These are phyloP conservation scores for Penicillium flavigenum DNA, from an alignment of 495 filamentous ascomycete genomes.

Conservation along the genomic window DNA sequence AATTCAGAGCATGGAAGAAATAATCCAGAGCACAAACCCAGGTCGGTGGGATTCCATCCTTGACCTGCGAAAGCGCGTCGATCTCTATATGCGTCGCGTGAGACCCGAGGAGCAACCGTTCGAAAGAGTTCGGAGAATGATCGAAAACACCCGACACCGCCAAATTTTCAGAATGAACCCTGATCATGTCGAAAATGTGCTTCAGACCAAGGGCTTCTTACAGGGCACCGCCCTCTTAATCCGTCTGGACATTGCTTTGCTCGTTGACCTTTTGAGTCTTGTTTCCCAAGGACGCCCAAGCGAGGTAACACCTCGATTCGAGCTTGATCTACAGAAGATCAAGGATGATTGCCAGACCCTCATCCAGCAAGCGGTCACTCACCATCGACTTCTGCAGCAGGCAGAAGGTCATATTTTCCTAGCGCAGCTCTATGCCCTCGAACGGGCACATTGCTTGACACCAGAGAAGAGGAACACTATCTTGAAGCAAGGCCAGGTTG, in stretches of 20 bases:
- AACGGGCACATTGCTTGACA: slow-evolving; percentile 18
- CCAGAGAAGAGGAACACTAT: background rate
- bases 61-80: slow-evolving; percentile 41
- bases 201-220: slow-evolving; percentile 49
- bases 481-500: slow-evolving; percentile 12
- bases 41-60: slow-evolving; percentile 41
- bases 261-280: slow-evolving; percentile 41
- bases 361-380: slow-evolving; percentile 11
- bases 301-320: slow-evolving; percentile 1
- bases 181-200: slow-evolving; percentile 37
- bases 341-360: slow-evolving; percentile 30
- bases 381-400: slow-evolving; percentile 20
- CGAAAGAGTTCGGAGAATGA: slow-evolving; percentile 52
- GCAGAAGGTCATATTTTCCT: slow-evolving; percentile 36
- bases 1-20: slow-evolving; percentile 5
- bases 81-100: slow-evolving; percentile 45
- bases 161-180: slow-evolving; percentile 38
- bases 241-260: slow-evolving; percentile 54
- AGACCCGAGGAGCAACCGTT: slow-evolving; percentile 60
- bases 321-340: slow-evolving; percentile 40
- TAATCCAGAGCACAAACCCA: slow-evolving; percentile 2
- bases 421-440: slow-evolving; percentile 39
- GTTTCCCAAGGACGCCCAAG: slow-evolving; percentile 37
- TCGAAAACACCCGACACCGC: slow-evolving; percentile 47
- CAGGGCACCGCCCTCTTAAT: slow-evolving; percentile 53